Evolutionary conservation across 345 rosid genomes (phyloP).

Genomic region (Draba incana): DNA sequence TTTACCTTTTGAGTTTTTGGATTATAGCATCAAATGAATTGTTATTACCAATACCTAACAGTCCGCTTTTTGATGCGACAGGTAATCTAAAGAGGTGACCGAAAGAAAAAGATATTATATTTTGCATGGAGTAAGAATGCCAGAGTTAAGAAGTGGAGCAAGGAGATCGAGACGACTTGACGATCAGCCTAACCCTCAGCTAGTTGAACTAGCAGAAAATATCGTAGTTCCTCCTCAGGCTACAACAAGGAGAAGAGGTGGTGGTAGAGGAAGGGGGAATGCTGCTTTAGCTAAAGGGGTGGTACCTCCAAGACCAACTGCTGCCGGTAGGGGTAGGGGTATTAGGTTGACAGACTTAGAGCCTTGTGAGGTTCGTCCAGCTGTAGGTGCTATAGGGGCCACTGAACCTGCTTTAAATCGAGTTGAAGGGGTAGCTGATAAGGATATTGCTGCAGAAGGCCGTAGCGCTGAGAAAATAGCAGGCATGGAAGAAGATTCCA

Average conservation of each 20-base stretch:
- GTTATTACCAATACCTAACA: not conserved
- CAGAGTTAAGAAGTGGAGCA: constrained; percentile 97
- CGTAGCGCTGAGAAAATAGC: constrained; percentile 72
- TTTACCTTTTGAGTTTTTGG: constrained; percentile 8
- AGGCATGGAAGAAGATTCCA: constrained; percentile 84
- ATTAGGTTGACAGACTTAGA: constrained; percentile 85
- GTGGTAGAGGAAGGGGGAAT: constrained; percentile 95
- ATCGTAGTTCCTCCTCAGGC: constrained; percentile 68
- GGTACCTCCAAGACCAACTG: constrained; percentile 64
- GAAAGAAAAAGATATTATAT: constrained; percentile 48
- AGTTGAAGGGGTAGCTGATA: constrained; percentile 77
- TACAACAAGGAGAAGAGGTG: constrained; percentile 87
- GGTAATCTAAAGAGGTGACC: constrained; percentile 45
- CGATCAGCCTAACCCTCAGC: constrained; percentile 80
- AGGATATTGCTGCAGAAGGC: constrained; percentile 81
- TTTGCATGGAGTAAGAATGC: constrained; percentile 98
- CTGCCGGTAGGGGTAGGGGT: constrained; percentile 90
- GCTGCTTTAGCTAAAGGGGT: constrained; percentile 82
- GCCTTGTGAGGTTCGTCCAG: constrained; percentile 69
- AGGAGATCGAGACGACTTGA: constrained; percentile 93
- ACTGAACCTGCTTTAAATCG: constrained; percentile 70
- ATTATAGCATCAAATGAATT: not conserved
- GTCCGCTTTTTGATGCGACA: constrained; percentile 39
- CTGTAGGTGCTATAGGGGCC: constrained; percentile 61
- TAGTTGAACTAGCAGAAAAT: constrained; percentile 68